These are phyloP conservation scores for Monoraphidium neglectum DNA, from an alignment of 139 green algal genomes.

Conservation along the genomic window DNA sequence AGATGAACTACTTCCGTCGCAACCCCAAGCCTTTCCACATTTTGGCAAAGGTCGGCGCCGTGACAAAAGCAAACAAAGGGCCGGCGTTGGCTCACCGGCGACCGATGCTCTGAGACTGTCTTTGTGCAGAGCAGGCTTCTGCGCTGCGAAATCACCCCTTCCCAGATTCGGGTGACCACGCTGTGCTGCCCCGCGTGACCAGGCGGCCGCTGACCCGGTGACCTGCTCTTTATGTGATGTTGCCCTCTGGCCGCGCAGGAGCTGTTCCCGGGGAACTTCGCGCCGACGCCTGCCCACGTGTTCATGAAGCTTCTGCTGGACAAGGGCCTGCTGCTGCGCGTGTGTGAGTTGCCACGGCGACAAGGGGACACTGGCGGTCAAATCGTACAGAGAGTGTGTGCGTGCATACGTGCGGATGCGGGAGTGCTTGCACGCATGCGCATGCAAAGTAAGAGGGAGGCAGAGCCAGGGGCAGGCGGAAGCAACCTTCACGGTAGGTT, in stretches of 20 bases:
- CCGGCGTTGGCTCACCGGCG: too few relatives aligned
- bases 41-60: constrained; percentile 74
- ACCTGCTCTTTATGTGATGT: constrained; percentile 6
- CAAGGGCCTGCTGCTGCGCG: constrained; percentile 81
- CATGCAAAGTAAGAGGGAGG: too few relatives aligned
- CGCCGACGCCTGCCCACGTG: constrained; percentile 76
- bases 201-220: neutral
- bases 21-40: constrained; percentile 76
- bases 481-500: too few relatives aligned
- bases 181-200: neutral
- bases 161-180: neutral
- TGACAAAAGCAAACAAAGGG: too few relatives aligned
- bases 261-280: constrained; percentile 70
- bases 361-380: too few relatives aligned
- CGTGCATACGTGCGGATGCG: too few relatives aligned
- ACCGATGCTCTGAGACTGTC: too few relatives aligned
- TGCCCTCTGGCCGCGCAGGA: constrained; percentile 39
- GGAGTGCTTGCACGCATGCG: too few relatives aligned
- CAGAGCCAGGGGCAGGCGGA: too few relatives aligned
- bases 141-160: too few relatives aligned
- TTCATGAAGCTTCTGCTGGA: constrained; percentile 85
- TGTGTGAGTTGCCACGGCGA: constrained; percentile 17
- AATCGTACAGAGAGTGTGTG: too few relatives aligned
- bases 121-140: neutral
- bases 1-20: constrained; percentile 59